phyloP scores from a whole-genome alignment of 331 rosid species.

The Spiraea crenata region DNA sequence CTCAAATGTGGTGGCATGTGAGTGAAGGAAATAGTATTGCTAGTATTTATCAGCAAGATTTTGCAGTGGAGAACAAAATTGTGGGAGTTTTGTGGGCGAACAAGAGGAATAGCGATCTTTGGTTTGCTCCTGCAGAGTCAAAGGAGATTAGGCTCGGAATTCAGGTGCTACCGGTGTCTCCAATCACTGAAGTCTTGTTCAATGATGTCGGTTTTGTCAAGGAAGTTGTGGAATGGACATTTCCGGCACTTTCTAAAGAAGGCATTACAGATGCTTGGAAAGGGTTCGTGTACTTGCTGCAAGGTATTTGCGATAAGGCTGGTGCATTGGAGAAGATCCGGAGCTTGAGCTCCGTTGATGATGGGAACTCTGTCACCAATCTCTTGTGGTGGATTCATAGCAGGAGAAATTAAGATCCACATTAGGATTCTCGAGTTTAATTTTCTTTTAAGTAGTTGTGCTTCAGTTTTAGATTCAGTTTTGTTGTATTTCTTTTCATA shows the following conservation, averaged over 20 bases:
- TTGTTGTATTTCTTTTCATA: too few relatives aligned
- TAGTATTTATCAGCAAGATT: slow-evolving; percentile 42
- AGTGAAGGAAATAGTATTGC: slow-evolving; percentile 28
- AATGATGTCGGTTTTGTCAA: slow-evolving; percentile 50
- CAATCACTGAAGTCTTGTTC: slow-evolving; percentile 63
- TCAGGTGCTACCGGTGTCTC: slow-evolving; percentile 66
- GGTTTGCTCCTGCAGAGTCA: slow-evolving; percentile 79
- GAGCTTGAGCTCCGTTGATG: too few relatives aligned
- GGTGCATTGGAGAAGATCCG: too few relatives aligned
- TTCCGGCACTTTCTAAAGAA: slow-evolving; percentile 36
- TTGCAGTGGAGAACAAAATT: slow-evolving; percentile 43
- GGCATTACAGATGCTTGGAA: slow-evolving; percentile 73
- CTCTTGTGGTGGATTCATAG: too few relatives aligned
- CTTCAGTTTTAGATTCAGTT: too few relatives aligned
- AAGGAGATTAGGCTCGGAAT: slow-evolving; percentile 72
- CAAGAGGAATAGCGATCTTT: slow-evolving; percentile 67
- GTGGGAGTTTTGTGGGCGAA: slow-evolving; percentile 71
- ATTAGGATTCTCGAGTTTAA: too few relatives aligned
- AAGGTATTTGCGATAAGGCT: too few relatives aligned
- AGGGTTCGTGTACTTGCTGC: slow-evolving; percentile 45
- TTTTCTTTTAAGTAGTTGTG: too few relatives aligned
- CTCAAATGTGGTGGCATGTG: slow-evolving; percentile 40
- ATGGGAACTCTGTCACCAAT: too few relatives aligned
- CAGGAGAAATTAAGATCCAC: too few relatives aligned
- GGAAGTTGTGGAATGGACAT: slow-evolving; percentile 69